Conservation (phyloP, 1,139 yeast genomes). For the Scheffersomyces lignicola region DNA sequence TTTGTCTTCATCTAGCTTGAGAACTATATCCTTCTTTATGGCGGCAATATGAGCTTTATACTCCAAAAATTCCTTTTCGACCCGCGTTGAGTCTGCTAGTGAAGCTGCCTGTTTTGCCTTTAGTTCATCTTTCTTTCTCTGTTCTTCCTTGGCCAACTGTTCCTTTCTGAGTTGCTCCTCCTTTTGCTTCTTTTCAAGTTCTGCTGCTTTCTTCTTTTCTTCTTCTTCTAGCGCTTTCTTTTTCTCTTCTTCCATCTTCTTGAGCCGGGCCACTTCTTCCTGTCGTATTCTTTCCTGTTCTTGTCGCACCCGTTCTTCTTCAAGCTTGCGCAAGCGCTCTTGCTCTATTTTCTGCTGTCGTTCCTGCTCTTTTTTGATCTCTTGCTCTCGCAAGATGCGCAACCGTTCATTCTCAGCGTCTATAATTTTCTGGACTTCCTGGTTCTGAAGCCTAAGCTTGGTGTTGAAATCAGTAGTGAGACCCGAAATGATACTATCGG, state of each 20-base stretch:
- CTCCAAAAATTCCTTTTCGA: slow-evolving; percentile 49
- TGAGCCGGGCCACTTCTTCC: slow-evolving; percentile 14
- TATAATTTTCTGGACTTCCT: slow-evolving; percentile 18
- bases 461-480: slow-evolving; percentile 2
- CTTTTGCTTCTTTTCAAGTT: slow-evolving; percentile 13
- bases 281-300: slow-evolving; percentile 15
- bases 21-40: slow-evolving; percentile 60
- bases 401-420: slow-evolving; percentile 18
- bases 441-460: slow-evolving; percentile 15
- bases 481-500: not conserved
- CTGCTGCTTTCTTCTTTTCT: slow-evolving; percentile 16
- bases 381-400: slow-evolving; percentile 13
- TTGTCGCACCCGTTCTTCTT: slow-evolving; percentile 9
- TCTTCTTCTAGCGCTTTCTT: slow-evolving; percentile 13
- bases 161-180: slow-evolving; percentile 14
- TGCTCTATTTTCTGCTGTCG: slow-evolving; percentile 11
- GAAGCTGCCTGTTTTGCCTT: slow-evolving; percentile 14
- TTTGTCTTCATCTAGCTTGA: slow-evolving; percentile 42
- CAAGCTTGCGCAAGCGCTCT: slow-evolving; percentile 11
- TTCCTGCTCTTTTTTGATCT: slow-evolving; percentile 9
- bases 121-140: slow-evolving; percentile 13
- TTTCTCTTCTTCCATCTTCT: slow-evolving; percentile 15
- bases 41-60: slow-evolving; percentile 57
- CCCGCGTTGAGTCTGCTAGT: slow-evolving; percentile 34
- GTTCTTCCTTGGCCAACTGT: slow-evolving; percentile 14